These are phyloP conservation scores for Starmerella bacillaris DNA, from an alignment of 805 yeast genomes.

Conservation along the genomic window DNA sequence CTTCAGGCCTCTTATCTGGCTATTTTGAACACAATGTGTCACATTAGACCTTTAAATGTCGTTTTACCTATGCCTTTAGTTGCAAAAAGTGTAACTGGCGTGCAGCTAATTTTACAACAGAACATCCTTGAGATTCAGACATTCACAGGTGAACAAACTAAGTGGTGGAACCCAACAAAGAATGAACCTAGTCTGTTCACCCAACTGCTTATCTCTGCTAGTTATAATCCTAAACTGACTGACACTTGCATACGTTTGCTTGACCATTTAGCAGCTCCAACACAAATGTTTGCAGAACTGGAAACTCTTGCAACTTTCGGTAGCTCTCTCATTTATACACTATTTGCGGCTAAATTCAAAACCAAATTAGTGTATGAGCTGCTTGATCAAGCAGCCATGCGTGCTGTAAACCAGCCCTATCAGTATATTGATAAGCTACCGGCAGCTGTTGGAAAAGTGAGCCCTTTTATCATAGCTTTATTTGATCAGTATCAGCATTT, in stretches of 20 bases:
- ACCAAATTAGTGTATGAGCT: constrained; percentile 33
- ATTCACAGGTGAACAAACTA: constrained; percentile 33
- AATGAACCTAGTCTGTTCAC: constrained; percentile 47
- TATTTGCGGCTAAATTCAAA: constrained; percentile 19
- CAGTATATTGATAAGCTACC: constrained; percentile 53
- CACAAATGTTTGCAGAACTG: constrained; percentile 33
- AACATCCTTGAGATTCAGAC: constrained; percentile 45
- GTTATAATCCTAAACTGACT: constrained; percentile 20
- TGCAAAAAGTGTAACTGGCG: constrained; percentile 11
- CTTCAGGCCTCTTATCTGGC: constrained; percentile 9
- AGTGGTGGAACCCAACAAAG: constrained; percentile 57
- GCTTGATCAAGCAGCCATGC: constrained; percentile 57
- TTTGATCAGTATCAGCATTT: constrained; percentile 36
- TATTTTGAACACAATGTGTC: constrained; percentile 7
- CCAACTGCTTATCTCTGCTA: constrained; percentile 38
- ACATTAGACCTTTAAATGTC: constrained; percentile 4
- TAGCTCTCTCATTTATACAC: constrained; percentile 34
- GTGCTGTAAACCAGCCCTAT: constrained; percentile 61
- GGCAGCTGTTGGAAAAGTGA: constrained; percentile 24
- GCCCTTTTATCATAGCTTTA: constrained; percentile 41
- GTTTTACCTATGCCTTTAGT: constrained; percentile 6
- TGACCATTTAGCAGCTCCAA: constrained; percentile 31
- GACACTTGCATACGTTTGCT: constrained; percentile 35
- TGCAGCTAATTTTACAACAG: constrained; percentile 17
- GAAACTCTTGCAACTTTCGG: constrained; percentile 35